Percentiles rank a stretch among this genome's conserved stretches.
Conservation (phyloP, 768 basidiomycete species). For the Asterophora parasitica region DNA sequence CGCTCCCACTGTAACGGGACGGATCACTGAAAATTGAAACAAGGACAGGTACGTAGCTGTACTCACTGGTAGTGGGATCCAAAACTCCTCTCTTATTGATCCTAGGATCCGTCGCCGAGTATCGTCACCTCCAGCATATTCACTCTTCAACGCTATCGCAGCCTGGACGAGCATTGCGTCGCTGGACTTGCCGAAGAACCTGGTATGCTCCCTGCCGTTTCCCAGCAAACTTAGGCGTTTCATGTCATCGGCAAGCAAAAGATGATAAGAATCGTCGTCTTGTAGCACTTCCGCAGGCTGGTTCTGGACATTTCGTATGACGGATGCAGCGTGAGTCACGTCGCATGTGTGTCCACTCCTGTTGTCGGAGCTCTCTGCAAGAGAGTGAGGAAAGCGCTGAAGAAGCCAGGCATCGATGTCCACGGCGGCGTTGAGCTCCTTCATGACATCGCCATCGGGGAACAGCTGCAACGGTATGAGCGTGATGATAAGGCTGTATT, state of each 20-base stretch:
- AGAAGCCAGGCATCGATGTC: conserved; percentile 14
- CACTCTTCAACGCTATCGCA: conserved; percentile 56
- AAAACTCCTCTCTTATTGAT: conserved; percentile 31
- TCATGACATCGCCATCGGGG: conserved; percentile 58
- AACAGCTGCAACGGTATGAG: conserved; percentile 42
- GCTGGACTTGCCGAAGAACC: conserved; percentile 55
- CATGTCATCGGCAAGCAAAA: conserved; percentile 14
- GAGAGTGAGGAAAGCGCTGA: not conserved
- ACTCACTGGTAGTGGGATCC: conserved; percentile 32
- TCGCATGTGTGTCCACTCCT: conserved; percentile 16
- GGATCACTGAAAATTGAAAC: not conserved
- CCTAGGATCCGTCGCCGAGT: conserved; percentile 11
- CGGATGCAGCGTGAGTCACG: conserved; percentile 28
- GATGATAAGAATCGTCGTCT: conserved; percentile 31
- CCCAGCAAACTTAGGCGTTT: conserved; percentile 17
- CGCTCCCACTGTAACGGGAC: conserved; percentile 33
- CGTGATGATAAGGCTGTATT: too few relatives aligned
- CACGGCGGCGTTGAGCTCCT: conserved; percentile 40
- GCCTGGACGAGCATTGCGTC: conserved; percentile 48
- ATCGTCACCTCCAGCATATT: conserved; percentile 36
- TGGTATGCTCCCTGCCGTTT: conserved; percentile 29
- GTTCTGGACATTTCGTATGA: conserved; percentile 28
- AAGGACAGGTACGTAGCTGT: not conserved
- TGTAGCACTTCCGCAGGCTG: conserved; percentile 18
- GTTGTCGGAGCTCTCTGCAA: not conserved